Evolutionary conservation across 2,329 filamentous ascomycete genomes (phyloP).

Genomic region (Myriosclerotinia scirpicola): DNA sequence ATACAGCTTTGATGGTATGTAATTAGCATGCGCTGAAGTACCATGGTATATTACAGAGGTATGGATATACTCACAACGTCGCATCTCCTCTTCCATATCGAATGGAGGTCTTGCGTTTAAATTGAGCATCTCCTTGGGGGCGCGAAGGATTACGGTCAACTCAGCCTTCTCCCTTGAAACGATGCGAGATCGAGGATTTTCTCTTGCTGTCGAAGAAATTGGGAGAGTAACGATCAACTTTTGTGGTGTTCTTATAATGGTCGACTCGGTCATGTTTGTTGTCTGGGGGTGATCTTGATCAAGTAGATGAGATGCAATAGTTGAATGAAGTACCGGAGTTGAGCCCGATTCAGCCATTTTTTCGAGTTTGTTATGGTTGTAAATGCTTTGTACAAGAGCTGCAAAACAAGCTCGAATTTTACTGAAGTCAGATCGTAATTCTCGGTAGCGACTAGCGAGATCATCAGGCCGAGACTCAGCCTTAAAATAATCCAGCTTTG

Average conservation of each 20-base stretch:
- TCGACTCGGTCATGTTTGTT: too few species aligned
- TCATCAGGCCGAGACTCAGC: neutral
- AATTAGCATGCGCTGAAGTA: too few species aligned
- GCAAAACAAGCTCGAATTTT: constrained; percentile 1
- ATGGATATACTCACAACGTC: constrained; percentile 2
- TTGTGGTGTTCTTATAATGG: neutral
- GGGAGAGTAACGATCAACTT: constrained; percentile 1
- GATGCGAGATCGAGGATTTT: neutral
- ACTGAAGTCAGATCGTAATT: neutral
- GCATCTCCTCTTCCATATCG: constrained; percentile 10
- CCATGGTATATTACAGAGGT: neutral
- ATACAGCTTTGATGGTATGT: neutral
- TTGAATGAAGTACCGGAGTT: neutral
- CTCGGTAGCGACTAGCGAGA: neutral
- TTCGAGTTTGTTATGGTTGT: neutral
- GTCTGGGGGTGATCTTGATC: neutral
- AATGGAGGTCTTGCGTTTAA: neutral
- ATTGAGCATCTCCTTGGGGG: neutral
- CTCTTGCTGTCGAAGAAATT: too few species aligned
- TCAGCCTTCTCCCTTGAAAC: neutral
- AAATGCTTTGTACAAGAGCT: neutral
- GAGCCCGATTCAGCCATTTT: neutral
- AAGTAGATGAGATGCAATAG: neutral
- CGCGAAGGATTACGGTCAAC: neutral
- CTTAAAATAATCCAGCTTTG: constrained; percentile 3